phyloP scores from a whole-genome alignment of 169 alveolate genomes.

The Eimeria sp. region DNA sequence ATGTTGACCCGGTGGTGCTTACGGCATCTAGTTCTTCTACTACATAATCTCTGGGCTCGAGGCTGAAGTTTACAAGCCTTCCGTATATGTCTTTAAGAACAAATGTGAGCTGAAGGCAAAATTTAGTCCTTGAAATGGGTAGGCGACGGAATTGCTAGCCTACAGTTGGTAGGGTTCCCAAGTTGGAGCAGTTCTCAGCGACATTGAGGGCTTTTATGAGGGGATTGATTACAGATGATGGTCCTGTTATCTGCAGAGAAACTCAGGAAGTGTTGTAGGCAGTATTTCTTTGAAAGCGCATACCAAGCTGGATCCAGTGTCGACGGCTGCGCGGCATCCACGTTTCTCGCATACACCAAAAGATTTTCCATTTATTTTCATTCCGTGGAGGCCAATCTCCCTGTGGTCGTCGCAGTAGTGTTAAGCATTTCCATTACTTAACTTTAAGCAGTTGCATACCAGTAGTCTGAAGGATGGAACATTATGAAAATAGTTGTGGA shows the following conservation, averaged over 20 bases:
- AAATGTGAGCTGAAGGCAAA: conserved; percentile 82
- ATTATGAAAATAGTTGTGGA: not conserved
- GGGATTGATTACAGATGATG: conserved; percentile 89
- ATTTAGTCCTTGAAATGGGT: not conserved
- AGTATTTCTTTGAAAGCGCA: not conserved
- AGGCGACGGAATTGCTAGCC: not conserved
- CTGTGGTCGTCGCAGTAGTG: conserved; percentile 83
- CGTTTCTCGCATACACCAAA: conserved; percentile 85
- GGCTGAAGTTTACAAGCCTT: conserved; percentile 84
- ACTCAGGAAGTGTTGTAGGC: not conserved
- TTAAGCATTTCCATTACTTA: not conserved
- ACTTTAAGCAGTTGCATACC: not conserved
- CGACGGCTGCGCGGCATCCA: conserved; percentile 95
- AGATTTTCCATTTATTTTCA: conserved; percentile 88
- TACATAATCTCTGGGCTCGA: conserved; percentile 88
- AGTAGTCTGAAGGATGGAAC: conserved; percentile 40
- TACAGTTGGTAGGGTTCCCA: conserved; percentile 86
- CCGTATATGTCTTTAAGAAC: conserved; percentile 86
- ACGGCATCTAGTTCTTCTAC: conserved; percentile 86
- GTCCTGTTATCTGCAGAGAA: conserved; percentile 90
- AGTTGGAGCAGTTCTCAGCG: conserved; percentile 90
- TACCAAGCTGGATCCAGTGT: conserved; percentile 94
- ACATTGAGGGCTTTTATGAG: conserved; percentile 87
- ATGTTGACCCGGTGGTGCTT: conserved; percentile 20
- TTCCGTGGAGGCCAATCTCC: conserved; percentile 92